A percentile compares a stretch with the other conserved stretches of the same genome.
Conservation (phyloP, 2,329 filamentous ascomycete species). For the Colletotrichum falcatum region DNA sequence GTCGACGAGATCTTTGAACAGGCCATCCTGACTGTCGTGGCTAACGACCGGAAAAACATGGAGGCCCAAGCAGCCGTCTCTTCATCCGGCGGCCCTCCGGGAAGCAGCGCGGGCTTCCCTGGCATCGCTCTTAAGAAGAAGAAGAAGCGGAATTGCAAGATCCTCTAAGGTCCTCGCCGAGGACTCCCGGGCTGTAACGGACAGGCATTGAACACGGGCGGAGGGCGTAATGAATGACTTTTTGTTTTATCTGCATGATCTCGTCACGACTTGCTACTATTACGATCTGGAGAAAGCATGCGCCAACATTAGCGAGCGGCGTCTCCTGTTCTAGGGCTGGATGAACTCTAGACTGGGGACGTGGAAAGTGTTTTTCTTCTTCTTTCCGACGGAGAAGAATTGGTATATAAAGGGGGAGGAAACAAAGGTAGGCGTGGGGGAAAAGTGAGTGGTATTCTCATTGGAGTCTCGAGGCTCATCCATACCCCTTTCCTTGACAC, state of each 20-base stretch:
- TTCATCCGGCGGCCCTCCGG: slow-evolving; percentile 51
- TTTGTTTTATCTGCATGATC: slow-evolving; percentile 45
- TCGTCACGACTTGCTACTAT: slow-evolving; percentile 50
- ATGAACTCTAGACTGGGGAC: slow-evolving; percentile 39
- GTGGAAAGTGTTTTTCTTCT: slow-evolving; percentile 18
- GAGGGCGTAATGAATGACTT: slow-evolving; percentile 43
- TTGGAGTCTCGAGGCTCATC: slow-evolving; percentile 34
- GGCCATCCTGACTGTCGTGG: slow-evolving; percentile 90
- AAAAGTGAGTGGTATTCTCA: slow-evolving; percentile 27
- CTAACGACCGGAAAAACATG: slow-evolving; percentile 77
- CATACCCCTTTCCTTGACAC: slow-evolving; percentile 36
- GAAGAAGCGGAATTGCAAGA: slow-evolving; percentile 87
- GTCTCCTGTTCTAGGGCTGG: slow-evolving; percentile 39
- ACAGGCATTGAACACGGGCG: slow-evolving; percentile 32
- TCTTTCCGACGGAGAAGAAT: slow-evolving; percentile 21
- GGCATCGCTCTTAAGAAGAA: slow-evolving; percentile 72
- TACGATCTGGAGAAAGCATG: slow-evolving; percentile 43
- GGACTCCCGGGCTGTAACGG: slow-evolving; percentile 30
- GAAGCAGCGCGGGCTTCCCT: slow-evolving; percentile 52
- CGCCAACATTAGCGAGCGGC: slow-evolving; percentile 40
- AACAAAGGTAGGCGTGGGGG: slow-evolving; percentile 7
- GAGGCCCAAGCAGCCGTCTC: slow-evolving; percentile 60
- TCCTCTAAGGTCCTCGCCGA: slow-evolving; percentile 68
- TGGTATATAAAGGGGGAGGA: slow-evolving; percentile 31
- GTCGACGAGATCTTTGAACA: slow-evolving; percentile 97